These are phyloP conservation scores for Jatropha podagrica DNA, from an alignment of 441 rosid species.

Conservation along the genomic window DNA sequence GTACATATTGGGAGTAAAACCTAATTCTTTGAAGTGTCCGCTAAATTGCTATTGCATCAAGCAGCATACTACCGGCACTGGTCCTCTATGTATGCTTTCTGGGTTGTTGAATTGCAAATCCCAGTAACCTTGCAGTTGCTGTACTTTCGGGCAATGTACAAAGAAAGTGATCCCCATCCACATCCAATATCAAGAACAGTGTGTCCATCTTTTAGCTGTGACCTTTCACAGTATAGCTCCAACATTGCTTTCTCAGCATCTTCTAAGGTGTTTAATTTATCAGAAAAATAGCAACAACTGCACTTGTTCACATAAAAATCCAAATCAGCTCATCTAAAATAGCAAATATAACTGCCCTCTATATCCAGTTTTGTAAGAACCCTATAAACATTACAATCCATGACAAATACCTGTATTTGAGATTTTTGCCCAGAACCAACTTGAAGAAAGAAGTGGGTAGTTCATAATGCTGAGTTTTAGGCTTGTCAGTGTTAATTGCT, in stretches of 20 bases:
- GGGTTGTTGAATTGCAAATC: conserved; percentile 79
- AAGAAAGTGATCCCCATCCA: conserved; percentile 85
- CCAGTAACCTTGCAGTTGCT: conserved; percentile 69
- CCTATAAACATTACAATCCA: neutral
- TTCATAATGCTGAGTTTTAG: conserved; percentile 77
- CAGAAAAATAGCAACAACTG: conserved; percentile 74
- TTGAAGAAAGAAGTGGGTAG: conserved; percentile 85
- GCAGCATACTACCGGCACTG: conserved; percentile 68
- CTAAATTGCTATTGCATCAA: neutral
- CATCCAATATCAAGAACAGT: conserved; percentile 80
- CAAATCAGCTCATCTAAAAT: neutral
- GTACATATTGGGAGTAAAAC: neutral
- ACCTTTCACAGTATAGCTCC: conserved; percentile 73
- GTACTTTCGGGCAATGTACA: conserved; percentile 66
- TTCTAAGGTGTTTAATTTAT: conserved; percentile 51
- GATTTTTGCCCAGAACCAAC: conserved; percentile 67
- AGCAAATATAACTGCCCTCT: neutral
- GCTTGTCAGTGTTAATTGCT: conserved; percentile 60
- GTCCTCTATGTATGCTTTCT: conserved; percentile 61
- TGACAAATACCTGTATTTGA: conserved; percentile 59
- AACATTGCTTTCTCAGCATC: conserved; percentile 81
- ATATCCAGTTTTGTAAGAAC: too few species aligned
- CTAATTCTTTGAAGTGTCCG: neutral
- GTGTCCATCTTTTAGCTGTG: conserved; percentile 68
- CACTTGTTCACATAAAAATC: conserved; percentile 1